Evolutionary conservation across 2,329 filamentous ascomycete genomes (phyloP).

Genomic region (Nemania bipapillata): DNA sequence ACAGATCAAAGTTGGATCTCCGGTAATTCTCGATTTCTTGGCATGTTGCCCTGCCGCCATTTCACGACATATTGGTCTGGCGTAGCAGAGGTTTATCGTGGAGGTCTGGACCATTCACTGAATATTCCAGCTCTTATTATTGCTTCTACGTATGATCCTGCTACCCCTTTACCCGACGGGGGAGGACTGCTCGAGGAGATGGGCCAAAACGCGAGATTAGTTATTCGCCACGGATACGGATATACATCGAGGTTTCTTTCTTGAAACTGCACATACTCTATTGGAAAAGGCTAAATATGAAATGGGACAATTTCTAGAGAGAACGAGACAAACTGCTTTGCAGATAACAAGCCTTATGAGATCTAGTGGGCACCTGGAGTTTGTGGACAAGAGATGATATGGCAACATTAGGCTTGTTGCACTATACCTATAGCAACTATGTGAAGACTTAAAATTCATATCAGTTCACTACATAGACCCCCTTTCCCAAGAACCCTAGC

Average conservation of each 20-base stretch:
- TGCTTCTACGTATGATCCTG: conserved; percentile 62
- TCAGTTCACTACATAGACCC: not conserved
- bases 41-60: conserved; percentile 60
- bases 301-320: not conserved
- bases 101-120: conserved; percentile 58
- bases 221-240: conserved; percentile 63
- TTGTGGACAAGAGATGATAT: not conserved
- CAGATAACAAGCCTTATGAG: not conserved
- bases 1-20: conserved; percentile 59
- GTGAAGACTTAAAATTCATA: not conserved
- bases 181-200: conserved; percentile 58
- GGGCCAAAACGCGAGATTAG: conserved; percentile 60
- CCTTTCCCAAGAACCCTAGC: too few species aligned
- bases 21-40: conserved; percentile 60
- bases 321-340: not conserved
- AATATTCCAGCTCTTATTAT: conserved; percentile 60
- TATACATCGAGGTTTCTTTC: conserved; percentile 54
- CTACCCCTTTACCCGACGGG: conserved; percentile 62
- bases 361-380: not conserved
- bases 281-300: conserved; percentile 6
- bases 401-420: not conserved
- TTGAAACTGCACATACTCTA: conserved; percentile 4
- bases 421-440: too few species aligned
- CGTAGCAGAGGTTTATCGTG: conserved; percentile 60
- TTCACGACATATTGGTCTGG: conserved; percentile 59